Conservation (phyloP, 495 filamentous ascomycete species). For the Bombardia bombarda region DNA sequence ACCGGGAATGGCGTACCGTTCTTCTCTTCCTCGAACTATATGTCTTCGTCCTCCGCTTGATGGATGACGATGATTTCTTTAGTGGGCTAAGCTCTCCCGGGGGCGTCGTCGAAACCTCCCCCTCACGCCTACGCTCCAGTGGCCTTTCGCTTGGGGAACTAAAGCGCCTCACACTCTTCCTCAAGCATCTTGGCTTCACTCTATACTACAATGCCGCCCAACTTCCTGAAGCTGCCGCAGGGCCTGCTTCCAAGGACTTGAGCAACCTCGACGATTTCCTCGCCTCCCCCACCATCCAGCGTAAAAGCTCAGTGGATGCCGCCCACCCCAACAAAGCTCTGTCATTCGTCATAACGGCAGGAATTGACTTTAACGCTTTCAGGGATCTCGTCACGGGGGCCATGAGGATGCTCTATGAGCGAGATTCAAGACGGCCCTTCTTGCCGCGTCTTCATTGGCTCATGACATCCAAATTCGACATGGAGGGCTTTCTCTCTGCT, state of each 20-base stretch:
- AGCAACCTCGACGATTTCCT: not conserved
- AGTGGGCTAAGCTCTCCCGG: conserved; percentile 20
- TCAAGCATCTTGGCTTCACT: conserved; percentile 89
- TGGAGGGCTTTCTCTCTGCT: conserved; percentile 79
- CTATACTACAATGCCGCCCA: conserved; percentile 78
- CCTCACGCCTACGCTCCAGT: conserved; percentile 51
- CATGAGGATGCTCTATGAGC: conserved; percentile 81
- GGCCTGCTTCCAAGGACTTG: conserved; percentile 1
- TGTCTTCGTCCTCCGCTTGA: conserved; percentile 81
- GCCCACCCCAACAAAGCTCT: not conserved
- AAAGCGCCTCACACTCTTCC: conserved; percentile 66
- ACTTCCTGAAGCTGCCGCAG: conserved; percentile 13
- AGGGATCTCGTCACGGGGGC: conserved; percentile 76
- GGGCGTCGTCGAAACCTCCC: too few relatives aligned
- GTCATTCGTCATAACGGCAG: conserved; percentile 23
- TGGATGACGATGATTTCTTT: conserved; percentile 86
- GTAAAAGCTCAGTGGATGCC: not conserved
- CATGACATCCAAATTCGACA: conserved; percentile 86
- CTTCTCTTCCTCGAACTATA: conserved; percentile 92
- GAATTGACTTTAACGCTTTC: conserved; percentile 72
- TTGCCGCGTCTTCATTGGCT: conserved; percentile 81
- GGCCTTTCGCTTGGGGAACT: conserved; percentile 63
- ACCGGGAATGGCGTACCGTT: conserved; percentile 81
- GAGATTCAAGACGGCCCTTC: conserved; percentile 85
- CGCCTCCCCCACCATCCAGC: not conserved